Base-by-base conservation (phyloP, 306 rosid species). In the Heteromeles arbutifolia region DNA sequence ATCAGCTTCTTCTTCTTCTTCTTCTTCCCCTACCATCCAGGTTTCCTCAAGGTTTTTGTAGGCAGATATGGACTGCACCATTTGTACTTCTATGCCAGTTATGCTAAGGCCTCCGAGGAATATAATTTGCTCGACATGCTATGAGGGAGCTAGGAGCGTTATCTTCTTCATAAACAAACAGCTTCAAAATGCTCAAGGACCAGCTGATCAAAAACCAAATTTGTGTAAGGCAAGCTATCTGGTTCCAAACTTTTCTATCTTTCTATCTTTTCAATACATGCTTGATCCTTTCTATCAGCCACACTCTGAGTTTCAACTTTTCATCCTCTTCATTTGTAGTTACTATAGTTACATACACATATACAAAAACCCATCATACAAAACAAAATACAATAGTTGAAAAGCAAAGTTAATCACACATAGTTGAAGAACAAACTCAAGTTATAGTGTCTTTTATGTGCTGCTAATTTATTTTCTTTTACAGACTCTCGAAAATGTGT, bases 91-190 rank as follows among this genome's bases (percentile, higher is more conserved):
- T 44, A 78, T 90, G 88, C 98, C 98, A 1, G 59, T 77, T 19
- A 86, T 86, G 24, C 56, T 91, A 56, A 89, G 98, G 91, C 91
- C 96, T 44, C 98, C 96, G 2, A 88, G 98, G 82, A 94, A 91
- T 41, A 85, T 93, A 43, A 88, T 94, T 64, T 94, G 97, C 26
- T 89, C 80, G 53, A 56, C 88, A 21, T 94, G 97, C 74, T 90
- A 81, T 65, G 97, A 90, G 78, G 98, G 95, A 75, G 97, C 97
- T 8, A 86, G 77, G 70, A 85, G 63, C 87, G 75, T 92, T 11
- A 81, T 90, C 78, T 74, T 69, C 77, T 75, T 86, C 83, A 79
- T 92, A 59, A 84, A 78, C 76, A 81, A 74, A 37, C 41, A 37
- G 78, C 75, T 74, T 26, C 82, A 93, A 80, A 71, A 11, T 75